A percentile compares a stretch with the other conserved stretches of the same genome.
Conservation (phyloP, 2,329 filamentous ascomycete genomes). For the Nannizziopsis barbatae region DNA sequence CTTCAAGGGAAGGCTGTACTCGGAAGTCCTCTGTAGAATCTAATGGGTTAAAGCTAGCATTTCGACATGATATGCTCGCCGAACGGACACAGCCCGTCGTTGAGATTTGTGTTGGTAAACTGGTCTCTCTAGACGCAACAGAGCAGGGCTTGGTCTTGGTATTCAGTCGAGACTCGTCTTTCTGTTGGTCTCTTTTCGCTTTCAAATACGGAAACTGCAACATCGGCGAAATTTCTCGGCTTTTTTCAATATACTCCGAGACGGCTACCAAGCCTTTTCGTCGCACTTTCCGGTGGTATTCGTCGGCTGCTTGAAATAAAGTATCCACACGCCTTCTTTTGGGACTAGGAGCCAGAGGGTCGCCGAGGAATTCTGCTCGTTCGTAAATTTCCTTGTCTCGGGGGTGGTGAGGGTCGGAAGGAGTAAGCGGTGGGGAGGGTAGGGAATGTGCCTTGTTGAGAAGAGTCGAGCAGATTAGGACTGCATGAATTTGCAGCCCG, state of each 20-base stretch:
- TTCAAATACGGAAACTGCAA: constrained; percentile 20
- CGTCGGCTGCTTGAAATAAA: constrained; percentile 32
- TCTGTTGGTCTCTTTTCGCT: constrained; percentile 27
- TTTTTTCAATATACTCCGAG: constrained; percentile 28
- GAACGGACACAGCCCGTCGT: background rate
- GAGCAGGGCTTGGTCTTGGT: background rate
- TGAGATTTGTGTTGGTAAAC: background rate
- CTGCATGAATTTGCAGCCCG: constrained; percentile 30
- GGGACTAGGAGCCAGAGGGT: constrained; percentile 29
- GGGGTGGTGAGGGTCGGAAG: constrained; percentile 8
- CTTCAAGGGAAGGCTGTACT: background rate
- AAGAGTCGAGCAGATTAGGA: constrained; percentile 26
- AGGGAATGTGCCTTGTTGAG: constrained; percentile 27
- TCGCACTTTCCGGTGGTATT: constrained; percentile 32
- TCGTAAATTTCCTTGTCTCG: constrained; percentile 13
- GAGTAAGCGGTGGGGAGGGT: constrained; percentile 25
- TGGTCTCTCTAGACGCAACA: background rate
- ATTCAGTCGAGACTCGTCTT: background rate
- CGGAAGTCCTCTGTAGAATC: background rate
- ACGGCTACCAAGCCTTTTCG: constrained; percentile 31
- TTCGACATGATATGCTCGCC: constrained; percentile 7
- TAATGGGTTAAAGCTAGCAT: background rate
- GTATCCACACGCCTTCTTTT: constrained; percentile 36
- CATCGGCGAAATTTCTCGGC: constrained; percentile 25
- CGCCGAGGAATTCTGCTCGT: constrained; percentile 30